Evolutionary conservation across 2,329 filamentous ascomycete genomes (phyloP).

Genomic region (Chaetomiaceae sp.): DNA sequence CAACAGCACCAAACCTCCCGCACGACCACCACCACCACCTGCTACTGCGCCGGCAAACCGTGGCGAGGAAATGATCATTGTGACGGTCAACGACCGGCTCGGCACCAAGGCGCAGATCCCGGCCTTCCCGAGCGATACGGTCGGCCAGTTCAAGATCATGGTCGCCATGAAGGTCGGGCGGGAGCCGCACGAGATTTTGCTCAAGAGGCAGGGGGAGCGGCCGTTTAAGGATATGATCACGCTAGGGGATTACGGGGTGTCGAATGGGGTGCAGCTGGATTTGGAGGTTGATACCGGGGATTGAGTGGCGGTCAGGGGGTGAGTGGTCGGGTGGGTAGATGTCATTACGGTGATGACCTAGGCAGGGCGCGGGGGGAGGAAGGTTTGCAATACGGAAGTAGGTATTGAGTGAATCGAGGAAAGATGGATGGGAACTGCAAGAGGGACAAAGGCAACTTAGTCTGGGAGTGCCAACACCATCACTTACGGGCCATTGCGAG

Average conservation of each 20-base stretch:
- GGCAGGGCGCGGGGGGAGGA: background rate
- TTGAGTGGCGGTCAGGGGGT: slow-evolving; percentile 28
- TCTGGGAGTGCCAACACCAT: too few relatives aligned
- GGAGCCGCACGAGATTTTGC: slow-evolving; percentile 81
- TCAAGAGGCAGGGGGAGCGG: slow-evolving; percentile 85
- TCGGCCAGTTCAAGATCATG: slow-evolving; percentile 84
- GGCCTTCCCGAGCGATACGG: slow-evolving; percentile 75
- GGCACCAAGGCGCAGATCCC: slow-evolving; percentile 94
- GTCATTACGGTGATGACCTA: background rate
- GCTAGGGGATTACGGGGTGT: slow-evolving; percentile 88
- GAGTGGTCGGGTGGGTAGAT: too few relatives aligned
- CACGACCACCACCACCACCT: slow-evolving; percentile 22
- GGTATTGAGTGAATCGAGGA: too few relatives aligned
- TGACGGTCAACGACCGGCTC: slow-evolving; percentile 89
- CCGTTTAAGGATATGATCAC: slow-evolving; percentile 90
- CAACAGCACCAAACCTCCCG: slow-evolving; percentile 24
- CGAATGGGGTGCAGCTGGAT: slow-evolving; percentile 72
- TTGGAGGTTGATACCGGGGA: slow-evolving; percentile 57
- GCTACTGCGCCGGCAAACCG: background rate
- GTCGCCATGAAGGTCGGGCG: slow-evolving; percentile 85
- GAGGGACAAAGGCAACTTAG: too few relatives aligned
- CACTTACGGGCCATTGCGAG: too few relatives aligned
- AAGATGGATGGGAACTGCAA: too few relatives aligned
- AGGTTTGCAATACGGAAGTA: too few relatives aligned
- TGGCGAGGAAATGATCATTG: slow-evolving; percentile 80